These are phyloP conservation scores for Sporisorium iseilematis-ciliati DNA, from an alignment of 1,284 basidiomycete species.

Conservation along the genomic window DNA sequence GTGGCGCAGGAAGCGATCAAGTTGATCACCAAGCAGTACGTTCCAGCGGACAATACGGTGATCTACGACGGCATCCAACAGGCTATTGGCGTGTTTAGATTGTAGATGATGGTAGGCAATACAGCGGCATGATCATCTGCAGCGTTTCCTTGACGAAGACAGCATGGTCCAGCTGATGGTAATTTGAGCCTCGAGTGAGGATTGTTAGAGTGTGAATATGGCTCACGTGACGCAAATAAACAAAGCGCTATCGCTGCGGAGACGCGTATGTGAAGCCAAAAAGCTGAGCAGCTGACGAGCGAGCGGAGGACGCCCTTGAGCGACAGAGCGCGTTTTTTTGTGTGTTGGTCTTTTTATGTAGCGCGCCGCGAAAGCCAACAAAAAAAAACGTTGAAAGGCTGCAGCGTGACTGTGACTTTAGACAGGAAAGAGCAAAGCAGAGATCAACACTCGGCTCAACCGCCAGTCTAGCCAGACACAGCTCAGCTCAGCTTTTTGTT, in stretches of 20 bases:
- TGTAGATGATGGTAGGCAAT: constrained; percentile 28
- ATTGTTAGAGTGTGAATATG: not conserved
- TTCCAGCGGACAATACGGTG: constrained; percentile 87
- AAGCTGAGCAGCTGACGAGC: not conserved
- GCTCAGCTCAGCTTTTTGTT: constrained; percentile 10
- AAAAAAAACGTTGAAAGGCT: not conserved
- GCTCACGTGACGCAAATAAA: constrained; percentile 14
- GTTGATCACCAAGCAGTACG: constrained; percentile 94
- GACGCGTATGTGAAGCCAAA: constrained; percentile 1
- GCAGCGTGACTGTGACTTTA: constrained; percentile 1
- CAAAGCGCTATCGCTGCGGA: not conserved
- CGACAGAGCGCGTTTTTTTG: constrained; percentile 7
- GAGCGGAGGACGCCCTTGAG: not conserved
- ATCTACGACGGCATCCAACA: constrained; percentile 85
- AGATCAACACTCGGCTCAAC: constrained; percentile 19
- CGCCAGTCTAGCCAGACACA: not conserved
- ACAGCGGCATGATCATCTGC: not conserved
- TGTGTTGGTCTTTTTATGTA: not conserved
- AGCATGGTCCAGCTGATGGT: not conserved
- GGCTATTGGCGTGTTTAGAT: constrained; percentile 59
- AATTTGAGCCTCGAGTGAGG: not conserved
- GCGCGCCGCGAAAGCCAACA: not conserved
- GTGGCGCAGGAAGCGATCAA: constrained; percentile 99
- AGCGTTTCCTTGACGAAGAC: not conserved
- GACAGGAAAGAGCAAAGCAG: not conserved